These are phyloP conservation scores for Scedosporium aurantiacum DNA, from an alignment of 2,329 filamentous ascomycete genomes.

Conservation along the genomic window DNA sequence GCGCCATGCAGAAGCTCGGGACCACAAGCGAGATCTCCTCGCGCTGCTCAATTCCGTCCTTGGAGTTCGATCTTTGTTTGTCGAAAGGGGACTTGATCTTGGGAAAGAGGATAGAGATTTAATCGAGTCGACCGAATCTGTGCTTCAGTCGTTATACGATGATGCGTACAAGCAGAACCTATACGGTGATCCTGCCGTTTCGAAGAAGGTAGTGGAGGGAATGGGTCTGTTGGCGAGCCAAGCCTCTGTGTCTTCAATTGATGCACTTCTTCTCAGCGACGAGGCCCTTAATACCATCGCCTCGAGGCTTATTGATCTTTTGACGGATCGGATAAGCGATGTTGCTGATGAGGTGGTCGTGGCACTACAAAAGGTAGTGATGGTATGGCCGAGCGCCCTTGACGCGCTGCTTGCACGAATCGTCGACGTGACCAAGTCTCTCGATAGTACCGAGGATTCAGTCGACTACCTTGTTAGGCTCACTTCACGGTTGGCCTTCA, in stretches of 20 bases:
- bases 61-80: conserved; percentile 30
- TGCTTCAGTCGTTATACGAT: conserved; percentile 30
- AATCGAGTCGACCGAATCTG: conserved; percentile 23
- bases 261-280: conserved; percentile 21
- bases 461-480: conserved; percentile 22
- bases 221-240: conserved; percentile 34
- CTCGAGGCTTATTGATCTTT: conserved; percentile 16
- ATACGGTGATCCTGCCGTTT: conserved; percentile 13
- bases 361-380: conserved; percentile 27
- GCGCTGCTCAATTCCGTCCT: conserved; percentile 40
- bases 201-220: conserved; percentile 33
- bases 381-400: conserved; percentile 24
- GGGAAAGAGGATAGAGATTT: conserved; percentile 24
- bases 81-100: conserved; percentile 17
- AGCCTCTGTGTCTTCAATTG: conserved; percentile 15
- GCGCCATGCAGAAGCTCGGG: conserved; percentile 35
- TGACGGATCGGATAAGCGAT: conserved; percentile 20
- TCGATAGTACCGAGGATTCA: conserved; percentile 14
- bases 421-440: conserved; percentile 15
- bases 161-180: conserved; percentile 31
- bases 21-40: conserved; percentile 41
- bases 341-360: conserved; percentile 30
- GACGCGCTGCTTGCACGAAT: conserved; percentile 19
- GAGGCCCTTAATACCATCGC: conserved; percentile 27
- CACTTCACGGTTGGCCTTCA: conserved; percentile 33